Base-by-base conservation (phyloP, 2,329 filamentous ascomycete species). In the Fusarium foetens region DNA sequence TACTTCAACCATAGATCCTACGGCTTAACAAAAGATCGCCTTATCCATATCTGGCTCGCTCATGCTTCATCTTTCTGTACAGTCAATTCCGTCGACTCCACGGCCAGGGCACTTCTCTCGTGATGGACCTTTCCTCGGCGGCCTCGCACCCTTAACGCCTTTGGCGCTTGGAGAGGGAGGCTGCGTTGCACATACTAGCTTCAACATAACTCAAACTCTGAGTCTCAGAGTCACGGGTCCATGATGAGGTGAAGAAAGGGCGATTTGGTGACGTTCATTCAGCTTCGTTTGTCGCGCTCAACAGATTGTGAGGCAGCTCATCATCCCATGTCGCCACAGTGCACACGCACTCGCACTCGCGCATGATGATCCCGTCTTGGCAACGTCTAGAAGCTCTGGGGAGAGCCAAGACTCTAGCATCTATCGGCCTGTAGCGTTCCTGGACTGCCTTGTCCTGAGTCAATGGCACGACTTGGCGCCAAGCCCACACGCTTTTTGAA, bases 401-500 rank as follows among this genome's bases (percentile, higher is more conserved):
- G 70, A 48, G 52, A 73, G 70, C 70, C 70, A 73, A 73, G 70
- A 36, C 67, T 53, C 55, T 73, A 68, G 46, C 57, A 57, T 58
- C 58, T 63, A 33, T 36, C 45, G 39, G 55, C 62, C 36, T 54
- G 53, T 55, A 62, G 23, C 33, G 27, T 64, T 68, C 54, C 36
- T 68, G 53, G 27, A 45, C 23, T 27, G 58, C 39, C 48, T 59
- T 49, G 41, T 36, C 53, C 46, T 70, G 51, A 68, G 53, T 63
- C 65, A 59, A 55, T 73, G 54, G 51, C 52, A 73, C 57, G 55
- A 49, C 70, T 72, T 73, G 70, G 70, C 70, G 70, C 66, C 58
- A 53, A 63, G 66, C 41, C 51, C 68, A 48, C 27, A 46, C 43
- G 58, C 39, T 54, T 60, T 53, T 45, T 53, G 39, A 62, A 60